These are phyloP conservation scores for Prunus mongolica DNA, from an alignment of 306 rosid species.

Conservation along the genomic window DNA sequence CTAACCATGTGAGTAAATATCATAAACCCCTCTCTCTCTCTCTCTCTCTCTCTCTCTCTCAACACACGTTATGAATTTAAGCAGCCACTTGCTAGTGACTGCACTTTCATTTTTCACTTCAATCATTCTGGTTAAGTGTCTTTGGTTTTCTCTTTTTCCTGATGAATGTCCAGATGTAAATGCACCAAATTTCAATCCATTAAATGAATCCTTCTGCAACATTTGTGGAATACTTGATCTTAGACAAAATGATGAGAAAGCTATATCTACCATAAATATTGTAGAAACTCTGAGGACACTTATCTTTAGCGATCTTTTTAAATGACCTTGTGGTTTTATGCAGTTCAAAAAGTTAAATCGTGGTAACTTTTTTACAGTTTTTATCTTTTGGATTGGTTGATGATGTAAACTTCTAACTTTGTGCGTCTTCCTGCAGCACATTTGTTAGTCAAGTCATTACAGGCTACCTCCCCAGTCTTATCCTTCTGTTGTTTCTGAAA, in stretches of 20 bases:
- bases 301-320: neutral
- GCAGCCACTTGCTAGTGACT: neutral
- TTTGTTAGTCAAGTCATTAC: constrained; percentile 72
- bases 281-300: neutral
- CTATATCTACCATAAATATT: neutral
- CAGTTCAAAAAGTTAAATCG: neutral
- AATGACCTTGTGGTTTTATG: neutral
- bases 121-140: neutral
- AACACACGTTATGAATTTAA: neutral
- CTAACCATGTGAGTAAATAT: constrained; percentile 67
- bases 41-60: neutral
- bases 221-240: neutral
- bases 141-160: neutral
- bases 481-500: constrained; percentile 80
- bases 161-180: neutral
- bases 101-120: too few relatives aligned
- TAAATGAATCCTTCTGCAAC: neutral
- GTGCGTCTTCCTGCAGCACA: constrained; percentile 53
- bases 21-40: neutral
- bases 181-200: neutral
- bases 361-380: neutral
- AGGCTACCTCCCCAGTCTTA: constrained; percentile 94
- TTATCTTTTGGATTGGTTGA: neutral
- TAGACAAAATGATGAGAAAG: neutral
- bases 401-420: constrained; percentile 17